Conservation (phyloP, 2,329 filamentous ascomycete species). For the Sporothrix pseudoabietina region DNA sequence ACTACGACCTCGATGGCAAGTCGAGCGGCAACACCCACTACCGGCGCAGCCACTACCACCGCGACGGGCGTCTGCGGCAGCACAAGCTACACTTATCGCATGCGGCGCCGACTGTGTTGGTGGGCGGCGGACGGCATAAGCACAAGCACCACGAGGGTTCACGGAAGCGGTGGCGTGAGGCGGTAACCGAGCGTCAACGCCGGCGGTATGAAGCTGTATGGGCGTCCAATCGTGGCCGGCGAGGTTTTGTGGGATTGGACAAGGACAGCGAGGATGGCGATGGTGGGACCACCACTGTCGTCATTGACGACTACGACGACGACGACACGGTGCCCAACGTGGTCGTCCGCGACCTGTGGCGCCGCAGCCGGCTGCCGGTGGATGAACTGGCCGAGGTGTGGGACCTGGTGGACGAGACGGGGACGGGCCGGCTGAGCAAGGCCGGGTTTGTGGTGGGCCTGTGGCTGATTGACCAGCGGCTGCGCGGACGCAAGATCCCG, state of each 20-base stretch:
- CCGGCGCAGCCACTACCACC: constrained; percentile 36
- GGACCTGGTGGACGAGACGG: constrained; percentile 67
- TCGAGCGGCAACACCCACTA: constrained; percentile 21
- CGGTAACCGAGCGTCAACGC: constrained; percentile 70
- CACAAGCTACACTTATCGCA: constrained; percentile 37
- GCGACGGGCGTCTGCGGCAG: constrained; percentile 46
- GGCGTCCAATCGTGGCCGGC: constrained; percentile 74
- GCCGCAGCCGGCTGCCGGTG: constrained; percentile 64
- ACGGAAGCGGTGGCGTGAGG: constrained; percentile 74
- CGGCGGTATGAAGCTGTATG: constrained; percentile 82
- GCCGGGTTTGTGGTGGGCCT: constrained; percentile 80
- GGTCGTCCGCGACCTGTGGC: constrained; percentile 75
- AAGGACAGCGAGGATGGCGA: constrained; percentile 14
- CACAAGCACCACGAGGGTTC: constrained; percentile 77
- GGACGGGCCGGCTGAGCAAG: constrained; percentile 59
- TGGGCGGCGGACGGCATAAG: constrained; percentile 49
- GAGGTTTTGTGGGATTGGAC: constrained; percentile 19
- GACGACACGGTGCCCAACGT: constrained; percentile 64
- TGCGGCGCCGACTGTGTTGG: constrained; percentile 42
- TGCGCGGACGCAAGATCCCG: constrained; percentile 79
- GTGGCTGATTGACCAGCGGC: constrained; percentile 78
- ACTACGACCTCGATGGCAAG: constrained; percentile 35
- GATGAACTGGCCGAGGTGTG: constrained; percentile 75
- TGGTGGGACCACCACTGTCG: neutral
- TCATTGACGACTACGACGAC: constrained; percentile 35